A percentile compares a stretch with the other conserved stretches of the same genome.
Conservation (phyloP, 2,329 filamentous ascomycete genomes). For the Hymenoscyphus albidus region DNA sequence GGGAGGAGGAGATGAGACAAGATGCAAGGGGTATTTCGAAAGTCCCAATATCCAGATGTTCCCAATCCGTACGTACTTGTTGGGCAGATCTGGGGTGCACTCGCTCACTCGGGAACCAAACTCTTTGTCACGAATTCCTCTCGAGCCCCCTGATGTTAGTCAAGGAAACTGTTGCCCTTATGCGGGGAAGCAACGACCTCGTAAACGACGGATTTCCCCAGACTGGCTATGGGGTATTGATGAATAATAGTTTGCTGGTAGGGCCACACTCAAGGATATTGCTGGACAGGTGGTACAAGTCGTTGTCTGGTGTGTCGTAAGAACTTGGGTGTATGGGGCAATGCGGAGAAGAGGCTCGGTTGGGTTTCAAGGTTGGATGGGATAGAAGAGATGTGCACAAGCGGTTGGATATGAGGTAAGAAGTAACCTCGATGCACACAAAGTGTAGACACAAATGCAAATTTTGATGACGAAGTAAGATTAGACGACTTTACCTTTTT, state of each 20-base stretch:
- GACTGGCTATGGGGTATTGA: constrained; percentile 8
- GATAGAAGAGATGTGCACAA: background rate
- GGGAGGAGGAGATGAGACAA: background rate
- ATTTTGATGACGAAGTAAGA: too few relatives aligned
- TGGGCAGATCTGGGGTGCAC: background rate
- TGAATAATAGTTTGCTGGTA: background rate
- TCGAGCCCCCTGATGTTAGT: constrained; percentile 14
- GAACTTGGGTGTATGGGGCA: constrained; percentile 6
- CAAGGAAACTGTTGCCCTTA: constrained; percentile 17
- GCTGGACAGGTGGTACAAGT: background rate
- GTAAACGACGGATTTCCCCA: constrained; percentile 8
- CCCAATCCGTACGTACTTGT: background rate
- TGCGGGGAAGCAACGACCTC: constrained; percentile 13
- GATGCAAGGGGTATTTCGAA: background rate
- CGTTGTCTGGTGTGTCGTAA: constrained; percentile 2
- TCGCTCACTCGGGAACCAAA: constrained; percentile 5
- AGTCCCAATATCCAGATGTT: background rate
- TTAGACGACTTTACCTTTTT: background rate
- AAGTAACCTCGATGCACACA: background rate
- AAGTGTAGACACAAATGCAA: background rate
- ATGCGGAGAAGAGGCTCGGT: constrained; percentile 2
- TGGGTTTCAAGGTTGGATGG: background rate
- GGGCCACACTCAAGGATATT: constrained; percentile 1
- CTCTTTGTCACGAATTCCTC: constrained; percentile 18
- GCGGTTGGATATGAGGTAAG: background rate